These are phyloP conservation scores for Gracilaria gracilis DNA, from an alignment of 23 red algal species.

Conservation along the genomic window DNA sequence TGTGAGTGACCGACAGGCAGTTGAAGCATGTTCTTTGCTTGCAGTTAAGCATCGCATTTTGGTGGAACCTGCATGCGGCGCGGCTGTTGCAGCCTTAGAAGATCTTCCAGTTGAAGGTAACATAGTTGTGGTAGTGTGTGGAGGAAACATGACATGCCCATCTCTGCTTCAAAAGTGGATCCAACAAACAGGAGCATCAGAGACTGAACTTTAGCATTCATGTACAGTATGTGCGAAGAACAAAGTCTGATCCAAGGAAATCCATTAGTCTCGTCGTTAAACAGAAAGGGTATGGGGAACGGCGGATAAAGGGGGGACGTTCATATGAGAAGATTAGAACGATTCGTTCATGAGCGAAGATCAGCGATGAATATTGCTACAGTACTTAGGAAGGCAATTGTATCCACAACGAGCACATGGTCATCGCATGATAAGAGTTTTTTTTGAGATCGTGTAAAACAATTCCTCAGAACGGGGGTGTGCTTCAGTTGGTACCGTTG, in stretches of 20 bases:
- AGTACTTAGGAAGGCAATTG: too few species aligned
- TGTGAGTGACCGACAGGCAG: conserved; percentile 75
- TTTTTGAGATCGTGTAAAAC: too few species aligned
- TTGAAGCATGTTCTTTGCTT: conserved; percentile 75
- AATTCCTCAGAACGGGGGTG: too few species aligned
- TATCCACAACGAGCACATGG: too few species aligned
- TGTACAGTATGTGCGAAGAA: neutral
- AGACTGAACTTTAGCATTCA: conserved; percentile 45
- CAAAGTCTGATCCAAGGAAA: neutral
- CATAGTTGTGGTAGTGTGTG: conserved; percentile 87
- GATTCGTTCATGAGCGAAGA: too few species aligned
- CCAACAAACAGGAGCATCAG: conserved; percentile 62
- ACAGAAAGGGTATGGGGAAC: too few species aligned
- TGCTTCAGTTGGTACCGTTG: too few species aligned
- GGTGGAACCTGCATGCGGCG: conserved; percentile 92
- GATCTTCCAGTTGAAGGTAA: conserved; percentile 22
- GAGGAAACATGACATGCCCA: conserved; percentile 85
- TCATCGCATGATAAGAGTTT: too few species aligned
- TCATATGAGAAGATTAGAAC: too few species aligned
- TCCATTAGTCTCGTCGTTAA: too few species aligned
- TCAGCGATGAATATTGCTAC: too few species aligned
- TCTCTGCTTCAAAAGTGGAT: conserved; percentile 76
- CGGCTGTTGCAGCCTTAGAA: conserved; percentile 70
- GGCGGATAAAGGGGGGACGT: too few species aligned
- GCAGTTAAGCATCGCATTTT: conserved; percentile 85